phyloP scores from a whole-genome alignment of 768 basidiomycete species.

The Calvatia gigantea region DNA sequence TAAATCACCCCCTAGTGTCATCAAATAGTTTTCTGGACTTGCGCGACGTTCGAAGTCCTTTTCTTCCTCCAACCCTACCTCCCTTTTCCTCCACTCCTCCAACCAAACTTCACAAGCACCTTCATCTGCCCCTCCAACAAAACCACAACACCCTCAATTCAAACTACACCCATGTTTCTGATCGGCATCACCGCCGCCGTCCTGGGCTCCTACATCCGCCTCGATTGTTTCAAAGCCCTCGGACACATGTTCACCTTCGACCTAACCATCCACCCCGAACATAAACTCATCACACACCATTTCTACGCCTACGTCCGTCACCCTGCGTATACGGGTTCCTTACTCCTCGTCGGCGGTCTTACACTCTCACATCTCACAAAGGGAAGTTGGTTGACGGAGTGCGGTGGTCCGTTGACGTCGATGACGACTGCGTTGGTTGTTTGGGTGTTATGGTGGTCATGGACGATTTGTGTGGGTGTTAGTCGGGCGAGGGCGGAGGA shows the following conservation, averaged over 20 bases:
- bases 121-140: constrained; percentile 27
- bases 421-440: constrained; percentile 22
- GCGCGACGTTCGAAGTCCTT: constrained; percentile 48
- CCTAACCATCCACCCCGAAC: constrained; percentile 49
- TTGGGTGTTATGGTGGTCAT: constrained; percentile 45
- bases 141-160: constrained; percentile 23
- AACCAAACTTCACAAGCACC: constrained; percentile 24
- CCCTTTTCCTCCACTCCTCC: constrained; percentile 28
- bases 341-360: constrained; percentile 45
- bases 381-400: constrained; percentile 46
- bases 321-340: constrained; percentile 52
- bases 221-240: constrained; percentile 51
- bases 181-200: constrained; percentile 40
- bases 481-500: constrained; percentile 51
- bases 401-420: constrained; percentile 32
- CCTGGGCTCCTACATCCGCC: constrained; percentile 43
- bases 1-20: constrained; percentile 35
- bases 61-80: constrained; percentile 30
- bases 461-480: constrained; percentile 44
- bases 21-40: constrained; percentile 44
- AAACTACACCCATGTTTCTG: constrained; percentile 40
- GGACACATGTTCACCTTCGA: constrained; percentile 58
- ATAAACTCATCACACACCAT: constrained; percentile 47
- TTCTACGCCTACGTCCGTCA: constrained; percentile 52
- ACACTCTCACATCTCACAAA: constrained; percentile 41